Percentiles rank a stretch among this genome's conserved stretches.
These are phyloP conservation scores for Epithemia pelagica DNA, from an alignment of 108 stramenopile genomes.

Conservation along the genomic window DNA sequence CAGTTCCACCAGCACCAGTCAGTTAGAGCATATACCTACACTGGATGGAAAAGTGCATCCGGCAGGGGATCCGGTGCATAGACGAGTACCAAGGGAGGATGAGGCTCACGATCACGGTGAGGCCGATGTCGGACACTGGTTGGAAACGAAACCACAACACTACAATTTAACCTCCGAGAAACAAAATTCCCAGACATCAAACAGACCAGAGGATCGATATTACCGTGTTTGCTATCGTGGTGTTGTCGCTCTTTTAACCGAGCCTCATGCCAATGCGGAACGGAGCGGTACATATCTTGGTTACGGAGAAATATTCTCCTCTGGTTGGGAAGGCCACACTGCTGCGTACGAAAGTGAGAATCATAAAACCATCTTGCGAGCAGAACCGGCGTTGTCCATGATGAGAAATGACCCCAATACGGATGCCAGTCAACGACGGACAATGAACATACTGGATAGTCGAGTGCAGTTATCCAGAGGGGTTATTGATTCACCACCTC, in stretches of 20 bases:
- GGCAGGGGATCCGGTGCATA: too few species aligned
- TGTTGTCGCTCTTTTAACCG: conserved; percentile 51
- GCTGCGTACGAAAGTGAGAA: not conserved
- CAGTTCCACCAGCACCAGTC: too few species aligned
- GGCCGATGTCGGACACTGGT: too few species aligned
- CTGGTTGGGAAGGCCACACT: not conserved
- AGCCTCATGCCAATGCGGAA: conserved; percentile 12
- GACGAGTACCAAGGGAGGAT: too few species aligned
- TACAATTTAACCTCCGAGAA: not conserved
- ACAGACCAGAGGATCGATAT: conserved; percentile 28
- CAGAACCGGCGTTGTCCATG: not conserved
- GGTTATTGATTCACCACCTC: not conserved
- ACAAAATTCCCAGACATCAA: not conserved
- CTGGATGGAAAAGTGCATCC: too few species aligned
- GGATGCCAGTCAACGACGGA: not conserved
- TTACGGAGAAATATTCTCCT: conserved; percentile 55
- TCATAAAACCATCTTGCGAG: too few species aligned
- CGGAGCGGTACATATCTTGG: conserved; percentile 50
- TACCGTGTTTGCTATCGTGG: conserved; percentile 64
- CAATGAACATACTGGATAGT: not conserved
- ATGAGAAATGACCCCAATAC: not conserved
- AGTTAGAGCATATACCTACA: too few species aligned
- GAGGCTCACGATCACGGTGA: too few species aligned
- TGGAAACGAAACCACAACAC: not conserved
- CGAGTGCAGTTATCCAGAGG: not conserved